A percentile compares a stretch with the other conserved stretches of the same genome.
These are phyloP conservation scores for Talinum fruticosum DNA, from an alignment of 148 eudicot genomes.

Conservation along the genomic window DNA sequence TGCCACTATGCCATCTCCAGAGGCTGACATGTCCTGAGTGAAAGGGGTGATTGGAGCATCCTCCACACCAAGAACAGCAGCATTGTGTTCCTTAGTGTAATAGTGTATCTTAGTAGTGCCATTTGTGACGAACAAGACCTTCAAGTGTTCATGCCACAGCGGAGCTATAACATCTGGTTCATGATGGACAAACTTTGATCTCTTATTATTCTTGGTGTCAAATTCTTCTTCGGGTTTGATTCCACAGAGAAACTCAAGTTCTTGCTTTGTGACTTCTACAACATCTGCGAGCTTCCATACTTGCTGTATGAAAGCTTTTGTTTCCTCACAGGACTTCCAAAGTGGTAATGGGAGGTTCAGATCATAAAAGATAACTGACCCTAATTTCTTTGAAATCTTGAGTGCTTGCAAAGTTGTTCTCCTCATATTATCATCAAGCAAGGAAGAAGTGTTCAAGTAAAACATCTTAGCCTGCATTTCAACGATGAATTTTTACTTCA, in stretches of 20 bases:
- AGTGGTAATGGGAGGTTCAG: conserved; percentile 79
- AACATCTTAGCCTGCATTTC: conserved; percentile 85
- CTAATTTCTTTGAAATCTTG: conserved; percentile 74
- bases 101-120: conserved; percentile 92
- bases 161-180: conserved; percentile 56
- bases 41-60: conserved; percentile 93
- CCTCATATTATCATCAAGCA: conserved; percentile 80
- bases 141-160: conserved; percentile 83
- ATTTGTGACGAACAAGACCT: conserved; percentile 87
- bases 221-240: conserved; percentile 67
- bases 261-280: conserved; percentile 89
- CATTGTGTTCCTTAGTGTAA: conserved; percentile 77
- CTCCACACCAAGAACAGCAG: conserved; percentile 72
- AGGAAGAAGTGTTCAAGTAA: conserved; percentile 72
- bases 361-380: conserved; percentile 64
- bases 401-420: conserved; percentile 61
- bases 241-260: conserved; percentile 91
- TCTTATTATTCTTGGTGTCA: conserved; percentile 65
- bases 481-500: conserved; percentile 9
- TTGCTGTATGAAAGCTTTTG: conserved; percentile 45
- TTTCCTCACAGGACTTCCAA: conserved; percentile 74
- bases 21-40: conserved; percentile 82
- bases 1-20: conserved; percentile 97
- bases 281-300: conserved; percentile 74
- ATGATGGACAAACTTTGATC: conserved; percentile 65